These are phyloP conservation scores for Lomentospora prolificans DNA, from an alignment of 2,329 filamentous ascomycete species.

Conservation along the genomic window DNA sequence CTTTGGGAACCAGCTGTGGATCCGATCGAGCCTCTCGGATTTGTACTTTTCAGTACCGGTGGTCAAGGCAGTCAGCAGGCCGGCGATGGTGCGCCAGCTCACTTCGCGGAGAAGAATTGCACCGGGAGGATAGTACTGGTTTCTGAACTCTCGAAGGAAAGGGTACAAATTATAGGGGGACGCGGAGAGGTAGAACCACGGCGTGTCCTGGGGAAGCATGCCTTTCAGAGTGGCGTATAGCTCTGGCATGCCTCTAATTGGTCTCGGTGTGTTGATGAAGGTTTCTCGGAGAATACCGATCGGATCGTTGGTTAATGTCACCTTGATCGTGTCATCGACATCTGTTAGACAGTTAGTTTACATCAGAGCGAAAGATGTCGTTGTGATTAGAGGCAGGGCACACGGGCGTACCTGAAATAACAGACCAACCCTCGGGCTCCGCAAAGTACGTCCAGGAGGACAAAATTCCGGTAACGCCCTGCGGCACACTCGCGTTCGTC, in stretches of 20 bases:
- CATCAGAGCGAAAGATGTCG: too few species aligned
- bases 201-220: constrained; percentile 44
- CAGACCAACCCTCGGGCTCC: constrained; percentile 67
- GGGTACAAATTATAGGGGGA: constrained; percentile 93
- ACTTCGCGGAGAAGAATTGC: constrained; percentile 78
- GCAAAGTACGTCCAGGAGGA: constrained; percentile 66
- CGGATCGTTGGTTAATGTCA: constrained; percentile 72
- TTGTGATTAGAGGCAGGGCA: too few species aligned
- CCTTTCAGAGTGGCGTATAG: constrained; percentile 61
- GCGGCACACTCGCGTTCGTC: constrained; percentile 39
- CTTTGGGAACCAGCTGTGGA: constrained; percentile 68
- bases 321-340: constrained; percentile 91
- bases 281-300: constrained; percentile 75
- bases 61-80: constrained; percentile 70
- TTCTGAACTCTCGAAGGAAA: constrained; percentile 68
- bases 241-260: constrained; percentile 73
- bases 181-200: constrained; percentile 89
- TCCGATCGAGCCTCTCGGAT: constrained; percentile 64
- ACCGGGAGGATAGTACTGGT: constrained; percentile 61
- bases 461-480: constrained; percentile 42
- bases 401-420: constrained; percentile 63
- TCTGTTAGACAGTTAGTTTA: constrained; percentile 37
- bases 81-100: constrained; percentile 75
- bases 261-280: constrained; percentile 64
- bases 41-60: constrained; percentile 81